Conservation (phyloP, 805 yeast genomes). For the Danielozyma ontarioensis region DNA sequence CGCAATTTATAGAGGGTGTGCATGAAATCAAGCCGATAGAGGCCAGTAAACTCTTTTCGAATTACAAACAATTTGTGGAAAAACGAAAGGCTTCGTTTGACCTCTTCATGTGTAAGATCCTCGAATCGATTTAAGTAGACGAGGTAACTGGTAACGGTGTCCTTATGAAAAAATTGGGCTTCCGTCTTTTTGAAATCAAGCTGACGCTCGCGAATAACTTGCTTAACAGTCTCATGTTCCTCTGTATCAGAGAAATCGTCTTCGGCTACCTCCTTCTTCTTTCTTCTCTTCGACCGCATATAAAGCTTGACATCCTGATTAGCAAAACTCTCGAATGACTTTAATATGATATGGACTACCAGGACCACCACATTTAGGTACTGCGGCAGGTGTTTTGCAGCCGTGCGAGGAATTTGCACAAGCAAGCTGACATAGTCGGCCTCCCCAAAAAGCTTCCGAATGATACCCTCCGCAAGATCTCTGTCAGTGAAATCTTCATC, state of each 20-base stretch:
- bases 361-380: constrained; percentile 60
- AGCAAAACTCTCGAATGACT: constrained; percentile 62
- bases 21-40: constrained; percentile 74
- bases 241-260: constrained; percentile 21
- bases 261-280: constrained; percentile 28
- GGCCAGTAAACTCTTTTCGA: constrained; percentile 51
- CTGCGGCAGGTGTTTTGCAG: constrained; percentile 57
- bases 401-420: constrained; percentile 55
- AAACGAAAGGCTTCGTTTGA: constrained; percentile 62
- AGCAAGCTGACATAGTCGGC: constrained; percentile 54
- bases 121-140: constrained; percentile 53
- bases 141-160: constrained; percentile 61
- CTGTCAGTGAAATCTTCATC: constrained; percentile 35
- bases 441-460: constrained; percentile 66
- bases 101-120: constrained; percentile 55
- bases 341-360: constrained; percentile 58
- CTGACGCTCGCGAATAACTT: constrained; percentile 40
- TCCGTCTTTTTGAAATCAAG: constrained; percentile 39
- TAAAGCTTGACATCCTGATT: constrained; percentile 48
- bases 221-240: constrained; percentile 25
- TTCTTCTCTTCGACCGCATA: constrained; percentile 42
- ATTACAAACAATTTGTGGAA: constrained; percentile 64
- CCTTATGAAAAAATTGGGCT: constrained; percentile 49
- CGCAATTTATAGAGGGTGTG: constrained; percentile 45
- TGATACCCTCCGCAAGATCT: constrained; percentile 51